Evolutionary conservation across 2,329 filamentous ascomycete genomes (phyloP).

Genomic region (Pleoardoris graminearum): DNA sequence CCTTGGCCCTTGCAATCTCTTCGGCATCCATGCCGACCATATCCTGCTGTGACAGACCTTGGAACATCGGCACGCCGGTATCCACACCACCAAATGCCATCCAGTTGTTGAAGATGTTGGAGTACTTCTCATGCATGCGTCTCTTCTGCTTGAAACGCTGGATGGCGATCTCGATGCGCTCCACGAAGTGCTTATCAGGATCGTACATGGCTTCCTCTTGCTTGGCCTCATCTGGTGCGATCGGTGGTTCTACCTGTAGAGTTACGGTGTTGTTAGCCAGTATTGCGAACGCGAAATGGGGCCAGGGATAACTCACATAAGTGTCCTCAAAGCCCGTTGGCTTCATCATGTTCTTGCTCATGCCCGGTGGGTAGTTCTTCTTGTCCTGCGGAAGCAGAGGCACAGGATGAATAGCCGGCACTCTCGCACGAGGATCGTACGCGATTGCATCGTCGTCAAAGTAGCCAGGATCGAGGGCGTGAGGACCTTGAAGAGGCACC

Average conservation of each 20-base stretch:
- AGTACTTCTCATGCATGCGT: slow-evolving; percentile 67
- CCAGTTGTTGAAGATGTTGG: slow-evolving; percentile 75
- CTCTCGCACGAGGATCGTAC: slow-evolving; percentile 34
- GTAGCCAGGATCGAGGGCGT: slow-evolving; percentile 34
- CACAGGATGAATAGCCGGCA: slow-evolving; percentile 28
- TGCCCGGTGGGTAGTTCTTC: slow-evolving; percentile 35
- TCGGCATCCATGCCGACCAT: slow-evolving; percentile 64
- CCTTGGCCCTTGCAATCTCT: slow-evolving; percentile 66
- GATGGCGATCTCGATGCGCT: slow-evolving; percentile 83
- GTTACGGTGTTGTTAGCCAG: background rate
- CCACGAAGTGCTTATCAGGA: slow-evolving; percentile 52
- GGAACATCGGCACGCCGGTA: slow-evolving; percentile 63
- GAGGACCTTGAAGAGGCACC: slow-evolving; percentile 42
- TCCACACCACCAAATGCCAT: slow-evolving; percentile 83
- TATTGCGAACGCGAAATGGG: too few species aligned
- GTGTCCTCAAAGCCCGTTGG: slow-evolving; percentile 64
- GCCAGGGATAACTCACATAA: slow-evolving; percentile 55
- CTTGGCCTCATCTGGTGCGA: slow-evolving; percentile 69
- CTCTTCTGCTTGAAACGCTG: slow-evolving; percentile 78
- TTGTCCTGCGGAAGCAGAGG: slow-evolving; percentile 33
- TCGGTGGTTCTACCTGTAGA: slow-evolving; percentile 65
- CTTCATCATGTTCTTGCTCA: slow-evolving; percentile 49
- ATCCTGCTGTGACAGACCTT: slow-evolving; percentile 63
- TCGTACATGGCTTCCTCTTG: slow-evolving; percentile 72
- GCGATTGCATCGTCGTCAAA: slow-evolving; percentile 30